Percentiles rank a stretch among this genome's conserved stretches.
These are phyloP conservation scores for Phytophthora pistaciae DNA, from an alignment of 352 stramenopile species.

Conservation along the genomic window DNA sequence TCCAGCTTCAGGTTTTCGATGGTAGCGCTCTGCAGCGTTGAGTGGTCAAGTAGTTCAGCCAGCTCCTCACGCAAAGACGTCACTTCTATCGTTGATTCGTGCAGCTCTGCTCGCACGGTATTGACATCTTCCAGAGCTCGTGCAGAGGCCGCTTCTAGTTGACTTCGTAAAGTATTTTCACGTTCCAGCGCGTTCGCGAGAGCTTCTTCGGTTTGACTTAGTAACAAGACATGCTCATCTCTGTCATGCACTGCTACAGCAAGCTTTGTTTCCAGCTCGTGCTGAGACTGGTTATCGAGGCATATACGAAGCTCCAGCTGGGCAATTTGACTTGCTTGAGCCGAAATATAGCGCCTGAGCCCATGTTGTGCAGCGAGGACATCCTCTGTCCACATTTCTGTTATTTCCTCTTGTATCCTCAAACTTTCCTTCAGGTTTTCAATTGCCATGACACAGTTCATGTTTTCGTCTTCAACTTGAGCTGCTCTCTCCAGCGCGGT, in stretches of 20 bases:
- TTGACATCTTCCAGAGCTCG: constrained; percentile 23
- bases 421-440: constrained; percentile 7
- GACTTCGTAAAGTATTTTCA: constrained; percentile 19
- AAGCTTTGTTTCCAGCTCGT: constrained; percentile 15
- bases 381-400: constrained; percentile 18
- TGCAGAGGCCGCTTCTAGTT: constrained; percentile 10
- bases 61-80: constrained; percentile 31
- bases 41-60: constrained; percentile 29
- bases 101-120: constrained; percentile 29
- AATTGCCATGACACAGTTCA: not conserved
- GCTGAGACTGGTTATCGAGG: not conserved
- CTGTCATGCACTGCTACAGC: constrained; percentile 1
- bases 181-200: constrained; percentile 13
- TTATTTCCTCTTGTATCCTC: constrained; percentile 9
- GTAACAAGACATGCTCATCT: constrained; percentile 12
- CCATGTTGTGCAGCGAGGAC: not conserved
- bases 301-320: not conserved
- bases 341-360: not conserved
- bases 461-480: constrained; percentile 3
- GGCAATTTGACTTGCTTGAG: constrained; percentile 11
- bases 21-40: constrained; percentile 25
- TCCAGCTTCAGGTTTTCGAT: constrained; percentile 25
- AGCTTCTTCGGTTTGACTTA: constrained; percentile 30
- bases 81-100: constrained; percentile 30
- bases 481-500: not conserved